Evolutionary conservation across 2,329 filamentous ascomycete genomes (phyloP).

Genomic region (Aspergillus sp.): DNA sequence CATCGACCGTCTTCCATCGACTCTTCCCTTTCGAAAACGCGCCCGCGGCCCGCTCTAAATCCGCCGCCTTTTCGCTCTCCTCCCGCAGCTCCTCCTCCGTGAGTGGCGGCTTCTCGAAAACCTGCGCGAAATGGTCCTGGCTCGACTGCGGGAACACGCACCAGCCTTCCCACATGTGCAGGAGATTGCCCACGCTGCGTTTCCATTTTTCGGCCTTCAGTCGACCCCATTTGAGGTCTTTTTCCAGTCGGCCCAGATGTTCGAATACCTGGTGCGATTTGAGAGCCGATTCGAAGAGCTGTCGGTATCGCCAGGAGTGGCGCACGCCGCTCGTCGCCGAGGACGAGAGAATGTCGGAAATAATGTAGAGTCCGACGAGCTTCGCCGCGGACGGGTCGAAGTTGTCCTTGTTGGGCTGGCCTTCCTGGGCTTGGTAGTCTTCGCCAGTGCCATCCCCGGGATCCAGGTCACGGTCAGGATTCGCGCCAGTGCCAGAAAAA

Average conservation of each 20-base stretch:
- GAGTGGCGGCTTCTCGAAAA: constrained; percentile 62
- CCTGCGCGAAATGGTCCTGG: constrained; percentile 59
- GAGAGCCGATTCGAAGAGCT: constrained; percentile 66
- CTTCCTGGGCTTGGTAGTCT: constrained; percentile 30
- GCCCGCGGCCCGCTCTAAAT: constrained; percentile 28
- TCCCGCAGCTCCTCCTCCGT: constrained; percentile 37
- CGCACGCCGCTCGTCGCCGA: constrained; percentile 66
- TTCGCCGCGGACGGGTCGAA: constrained; percentile 63
- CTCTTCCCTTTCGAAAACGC: constrained; percentile 34
- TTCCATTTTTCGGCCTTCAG: constrained; percentile 79
- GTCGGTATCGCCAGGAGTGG: constrained; percentile 78
- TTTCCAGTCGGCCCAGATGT: constrained; percentile 62
- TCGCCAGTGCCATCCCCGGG: constrained; percentile 21
- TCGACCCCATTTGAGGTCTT: constrained; percentile 66
- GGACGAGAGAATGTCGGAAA: constrained; percentile 70
- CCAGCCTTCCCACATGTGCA: constrained; percentile 60
- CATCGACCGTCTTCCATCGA: constrained; percentile 39
- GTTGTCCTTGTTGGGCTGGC: constrained; percentile 30
- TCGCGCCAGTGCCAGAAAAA: constrained; percentile 62
- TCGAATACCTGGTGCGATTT: constrained; percentile 62
- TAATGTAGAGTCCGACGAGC: constrained; percentile 71
- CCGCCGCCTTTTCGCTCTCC: constrained; percentile 35
- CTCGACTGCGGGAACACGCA: constrained; percentile 62
- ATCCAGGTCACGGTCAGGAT: constrained; percentile 41
- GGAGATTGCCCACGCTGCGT: constrained; percentile 59